These are phyloP conservation scores for Erysimum cheiranthoides DNA, from an alignment of 345 rosid genomes.

Conservation along the genomic window DNA sequence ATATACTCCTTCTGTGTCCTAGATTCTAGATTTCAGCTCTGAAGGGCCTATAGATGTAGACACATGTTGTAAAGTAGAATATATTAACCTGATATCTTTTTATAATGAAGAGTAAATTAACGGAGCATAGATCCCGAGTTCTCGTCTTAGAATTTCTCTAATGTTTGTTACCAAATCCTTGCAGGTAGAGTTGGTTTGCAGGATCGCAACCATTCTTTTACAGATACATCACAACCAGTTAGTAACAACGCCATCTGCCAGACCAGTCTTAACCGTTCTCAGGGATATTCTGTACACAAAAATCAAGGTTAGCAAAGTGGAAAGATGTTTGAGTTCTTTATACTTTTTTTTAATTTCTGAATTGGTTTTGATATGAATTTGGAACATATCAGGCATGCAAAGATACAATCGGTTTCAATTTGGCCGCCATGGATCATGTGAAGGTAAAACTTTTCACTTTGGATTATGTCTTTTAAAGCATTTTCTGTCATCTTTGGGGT, in stretches of 20 bases:
- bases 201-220: constrained; percentile 70
- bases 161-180: background rate
- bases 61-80: background rate
- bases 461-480: background rate
- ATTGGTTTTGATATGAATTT: constrained; percentile 25
- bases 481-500: background rate
- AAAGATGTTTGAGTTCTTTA: background rate
- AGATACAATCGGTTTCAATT: constrained; percentile 87
- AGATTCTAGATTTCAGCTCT: background rate
- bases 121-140: background rate
- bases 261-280: constrained; percentile 72
- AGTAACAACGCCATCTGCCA: constrained; percentile 78
- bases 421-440: constrained; percentile 96
- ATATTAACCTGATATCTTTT: background rate
- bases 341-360: background rate
- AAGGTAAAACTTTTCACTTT: constrained; percentile 52
- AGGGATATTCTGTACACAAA: constrained; percentile 69
- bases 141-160: background rate
- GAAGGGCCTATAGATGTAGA: background rate
- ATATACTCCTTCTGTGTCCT: constrained; percentile 5
- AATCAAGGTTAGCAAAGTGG: constrained; percentile 58
- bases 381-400: constrained; percentile 68
- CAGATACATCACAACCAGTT: constrained; percentile 84
- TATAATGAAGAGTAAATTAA: background rate
- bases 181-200: constrained; percentile 91